Percentiles rank a stretch among this genome's conserved stretches.
These are phyloP conservation scores for Calonectria pteridis DNA, from an alignment of 2,329 filamentous ascomycete species.

Conservation along the genomic window DNA sequence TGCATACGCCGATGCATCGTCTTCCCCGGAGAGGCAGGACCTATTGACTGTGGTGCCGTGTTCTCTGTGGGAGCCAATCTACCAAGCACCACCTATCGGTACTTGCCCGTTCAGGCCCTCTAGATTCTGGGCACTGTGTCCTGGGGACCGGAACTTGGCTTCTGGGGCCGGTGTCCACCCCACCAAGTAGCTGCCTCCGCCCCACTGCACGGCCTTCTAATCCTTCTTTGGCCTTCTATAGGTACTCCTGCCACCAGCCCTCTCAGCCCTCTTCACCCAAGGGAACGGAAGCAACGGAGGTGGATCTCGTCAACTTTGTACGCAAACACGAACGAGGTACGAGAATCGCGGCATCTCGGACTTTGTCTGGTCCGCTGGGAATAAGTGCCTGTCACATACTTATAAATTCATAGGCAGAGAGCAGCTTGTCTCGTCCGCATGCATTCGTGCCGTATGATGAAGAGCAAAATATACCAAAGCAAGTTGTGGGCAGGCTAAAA, in stretches of 20 bases:
- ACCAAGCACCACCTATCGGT: constrained; percentile 2
- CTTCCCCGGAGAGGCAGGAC: not conserved
- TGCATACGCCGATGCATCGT: constrained; percentile 9
- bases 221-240: not conserved
- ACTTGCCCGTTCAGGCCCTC: constrained; percentile 8
- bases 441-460: not conserved
- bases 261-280: not conserved
- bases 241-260: not conserved
- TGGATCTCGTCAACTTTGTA: constrained; percentile 5
- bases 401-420: not conserved
- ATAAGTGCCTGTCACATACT: not conserved
- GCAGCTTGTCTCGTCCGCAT: not conserved
- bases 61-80: not conserved
- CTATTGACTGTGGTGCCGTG: not conserved
- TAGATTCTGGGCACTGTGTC: constrained; percentile 15
- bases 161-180: constrained; percentile 1
- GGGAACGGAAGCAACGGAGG: constrained; percentile 14
- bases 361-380: not conserved
- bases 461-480: not conserved
- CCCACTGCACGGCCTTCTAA: constrained; percentile 4
- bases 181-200: not conserved
- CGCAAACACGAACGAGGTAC: constrained; percentile 14
- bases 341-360: not conserved
- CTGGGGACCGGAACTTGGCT: constrained; percentile 3
- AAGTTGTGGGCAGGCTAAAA: not conserved